phyloP scores from a whole-genome alignment of 2,329 filamentous ascomycete species.

The Clonostachys byssicola region DNA sequence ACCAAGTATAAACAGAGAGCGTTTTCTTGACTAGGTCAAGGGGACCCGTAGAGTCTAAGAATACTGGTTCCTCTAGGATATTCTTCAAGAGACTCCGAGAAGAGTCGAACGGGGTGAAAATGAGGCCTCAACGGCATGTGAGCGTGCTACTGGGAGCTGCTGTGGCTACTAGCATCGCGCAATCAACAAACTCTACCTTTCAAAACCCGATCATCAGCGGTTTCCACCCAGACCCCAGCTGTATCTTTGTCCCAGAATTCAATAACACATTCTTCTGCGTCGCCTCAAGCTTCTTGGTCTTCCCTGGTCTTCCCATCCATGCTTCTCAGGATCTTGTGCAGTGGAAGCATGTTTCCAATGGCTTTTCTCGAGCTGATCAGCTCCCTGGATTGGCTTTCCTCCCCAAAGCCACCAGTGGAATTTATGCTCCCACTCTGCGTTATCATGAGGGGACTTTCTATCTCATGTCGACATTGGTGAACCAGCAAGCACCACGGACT shows the following conservation, averaged over 20 bases:
- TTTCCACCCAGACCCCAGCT: constrained; percentile 42
- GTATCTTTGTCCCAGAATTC: constrained; percentile 28
- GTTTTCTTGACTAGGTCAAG: no score
- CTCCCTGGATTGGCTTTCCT: constrained; percentile 23
- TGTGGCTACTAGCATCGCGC: no score
- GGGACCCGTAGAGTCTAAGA: no score
- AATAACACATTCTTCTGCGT: constrained; percentile 44
- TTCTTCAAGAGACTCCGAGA: no score
- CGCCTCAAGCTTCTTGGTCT: constrained; percentile 45
- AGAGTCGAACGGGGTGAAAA: no score
- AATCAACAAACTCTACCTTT: constrained; percentile 5
- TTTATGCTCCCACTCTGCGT: constrained; percentile 43
- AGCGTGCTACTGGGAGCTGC: no score
- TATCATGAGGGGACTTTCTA: constrained; percentile 37
- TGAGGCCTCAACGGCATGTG: no score
- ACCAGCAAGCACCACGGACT: constrained; percentile 19
- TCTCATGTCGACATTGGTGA: constrained; percentile 33
- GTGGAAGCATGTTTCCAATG: constrained; percentile 33
- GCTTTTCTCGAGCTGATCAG: constrained; percentile 26
- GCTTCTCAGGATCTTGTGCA: constrained; percentile 41
- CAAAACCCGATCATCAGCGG: constrained; percentile 44
- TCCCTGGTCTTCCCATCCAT: constrained; percentile 47
- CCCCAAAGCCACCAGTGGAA: constrained; percentile 21
- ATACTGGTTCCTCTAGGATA: no score
- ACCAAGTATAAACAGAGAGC: no score